Conservation (phyloP, 176 grass and related monocot species). For the Ensete glaucum region DNA sequence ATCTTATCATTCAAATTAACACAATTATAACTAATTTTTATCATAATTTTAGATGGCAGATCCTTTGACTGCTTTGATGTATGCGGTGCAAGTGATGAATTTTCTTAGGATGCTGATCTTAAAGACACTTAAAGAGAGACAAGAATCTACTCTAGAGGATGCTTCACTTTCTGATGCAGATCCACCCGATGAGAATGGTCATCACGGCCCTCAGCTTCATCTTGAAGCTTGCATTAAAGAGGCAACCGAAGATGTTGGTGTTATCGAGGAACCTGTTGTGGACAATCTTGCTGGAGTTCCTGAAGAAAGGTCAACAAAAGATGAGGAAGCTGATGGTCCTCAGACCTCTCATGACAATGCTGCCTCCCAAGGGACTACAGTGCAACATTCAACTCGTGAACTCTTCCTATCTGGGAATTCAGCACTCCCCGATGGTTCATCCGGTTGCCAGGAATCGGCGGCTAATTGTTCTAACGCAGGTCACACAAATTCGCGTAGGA, state of each 20-base stretch:
- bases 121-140: conserved; percentile 70
- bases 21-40: not conserved
- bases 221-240: conserved; percentile 20
- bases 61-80: conserved; percentile 85
- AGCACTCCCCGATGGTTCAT: conserved; percentile 24
- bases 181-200: conserved; percentile 16
- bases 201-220: conserved; percentile 11
- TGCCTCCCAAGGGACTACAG: conserved; percentile 4
- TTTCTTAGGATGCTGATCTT: conserved; percentile 77
- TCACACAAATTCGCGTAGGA: conserved; percentile 27
- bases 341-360: conserved; percentile 6
- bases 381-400: conserved; percentile 10
- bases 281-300: conserved; percentile 25
- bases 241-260: conserved; percentile 29
- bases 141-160: conserved; percentile 22
- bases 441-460: conserved; percentile 26
- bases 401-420: not conserved
- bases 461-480: conserved; percentile 25
- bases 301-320: conserved; percentile 19
- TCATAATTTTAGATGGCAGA: conserved; percentile 53
- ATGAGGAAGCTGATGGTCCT: conserved; percentile 6
- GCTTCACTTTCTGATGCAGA: not conserved
- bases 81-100: conserved; percentile 93
- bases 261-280: conserved; percentile 32
- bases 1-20: not conserved